A percentile compares a stretch with the other conserved stretches of the same genome.
Evolutionary conservation across 2,329 filamentous ascomycete genomes (phyloP).

Genomic region (Pseudogymnoascus sp.): DNA sequence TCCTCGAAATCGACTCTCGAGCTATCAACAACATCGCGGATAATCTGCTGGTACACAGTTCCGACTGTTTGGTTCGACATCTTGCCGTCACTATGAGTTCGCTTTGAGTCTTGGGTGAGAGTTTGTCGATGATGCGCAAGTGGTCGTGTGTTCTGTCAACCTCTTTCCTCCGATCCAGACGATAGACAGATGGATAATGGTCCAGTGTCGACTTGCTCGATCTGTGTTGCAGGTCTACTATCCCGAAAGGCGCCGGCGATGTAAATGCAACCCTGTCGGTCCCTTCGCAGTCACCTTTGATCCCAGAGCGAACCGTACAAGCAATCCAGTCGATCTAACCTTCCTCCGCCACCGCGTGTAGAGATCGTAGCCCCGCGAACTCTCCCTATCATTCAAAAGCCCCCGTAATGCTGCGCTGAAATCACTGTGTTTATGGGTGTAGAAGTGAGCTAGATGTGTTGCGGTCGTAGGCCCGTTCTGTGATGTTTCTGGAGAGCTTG

Average conservation of each 20-base stretch:
- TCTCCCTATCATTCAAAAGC: background rate
- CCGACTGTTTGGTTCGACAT: constrained; percentile 42
- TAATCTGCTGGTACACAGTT: constrained; percentile 69
- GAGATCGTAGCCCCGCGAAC: background rate
- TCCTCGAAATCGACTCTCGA: constrained; percentile 96
- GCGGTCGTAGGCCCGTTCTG: constrained; percentile 7
- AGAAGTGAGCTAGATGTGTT: background rate
- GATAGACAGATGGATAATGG: background rate
- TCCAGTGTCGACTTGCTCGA: background rate
- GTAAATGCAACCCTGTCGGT: constrained; percentile 1
- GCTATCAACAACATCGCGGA: constrained; percentile 80
- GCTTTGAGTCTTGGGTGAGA: constrained; percentile 11
- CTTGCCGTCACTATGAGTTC: constrained; percentile 12
- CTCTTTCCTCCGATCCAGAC: background rate
- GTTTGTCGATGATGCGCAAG: background rate
- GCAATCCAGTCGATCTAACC: background rate
- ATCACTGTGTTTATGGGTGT: background rate
- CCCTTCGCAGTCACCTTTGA: background rate
- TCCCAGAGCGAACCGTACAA: background rate
- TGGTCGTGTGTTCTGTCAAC: background rate
- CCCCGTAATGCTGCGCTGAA: constrained; percentile 8
- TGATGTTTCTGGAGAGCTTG: constrained; percentile 9
- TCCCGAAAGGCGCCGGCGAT: background rate
- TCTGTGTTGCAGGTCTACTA: background rate
- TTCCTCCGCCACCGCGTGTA: constrained; percentile 3